A percentile compares a stretch with the other conserved stretches of the same genome.
Evolutionary conservation across 1,284 basidiomycete genomes (phyloP).

Genomic region (Ustilago vetiveriae): DNA sequence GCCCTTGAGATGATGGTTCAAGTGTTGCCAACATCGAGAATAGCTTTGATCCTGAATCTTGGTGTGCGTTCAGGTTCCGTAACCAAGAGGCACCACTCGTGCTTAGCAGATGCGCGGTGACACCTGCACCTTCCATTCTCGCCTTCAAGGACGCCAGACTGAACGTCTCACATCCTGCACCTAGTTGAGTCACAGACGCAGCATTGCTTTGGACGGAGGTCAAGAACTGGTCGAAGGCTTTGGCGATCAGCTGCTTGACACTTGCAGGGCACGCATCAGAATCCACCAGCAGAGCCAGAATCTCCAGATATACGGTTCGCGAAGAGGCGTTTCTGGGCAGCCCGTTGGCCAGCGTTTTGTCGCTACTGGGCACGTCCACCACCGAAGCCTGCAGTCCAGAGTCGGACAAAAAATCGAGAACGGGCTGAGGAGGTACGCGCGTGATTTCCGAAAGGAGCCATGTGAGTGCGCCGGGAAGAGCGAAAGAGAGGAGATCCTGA

Average conservation of each 20-base stretch:
- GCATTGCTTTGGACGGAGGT: constrained; percentile 1
- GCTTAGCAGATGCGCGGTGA: constrained; percentile 14
- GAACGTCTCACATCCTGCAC: constrained; percentile 29
- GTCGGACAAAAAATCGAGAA: constrained; percentile 15
- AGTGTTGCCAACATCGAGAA: background rate
- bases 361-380: constrained; percentile 25
- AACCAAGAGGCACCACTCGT: constrained; percentile 8
- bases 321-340: constrained; percentile 21
- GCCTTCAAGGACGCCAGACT: constrained; percentile 15
- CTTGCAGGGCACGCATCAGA: constrained; percentile 24
- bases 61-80: background rate
- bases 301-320: constrained; percentile 33
- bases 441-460: constrained; percentile 50
- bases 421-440: constrained; percentile 15
- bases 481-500: constrained; percentile 71
- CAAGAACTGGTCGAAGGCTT: constrained; percentile 18
- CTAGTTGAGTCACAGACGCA: background rate
- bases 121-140: constrained; percentile 26
- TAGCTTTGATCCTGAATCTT: background rate
- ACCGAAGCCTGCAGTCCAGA: constrained; percentile 18
- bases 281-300: constrained; percentile 33
- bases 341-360: constrained; percentile 30
- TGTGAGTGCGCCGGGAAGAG: constrained; percentile 69
- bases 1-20: background rate
- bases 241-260: constrained; percentile 22